Conservation (phyloP, 179 eudicot species). For the Silene noctiflora region DNA sequence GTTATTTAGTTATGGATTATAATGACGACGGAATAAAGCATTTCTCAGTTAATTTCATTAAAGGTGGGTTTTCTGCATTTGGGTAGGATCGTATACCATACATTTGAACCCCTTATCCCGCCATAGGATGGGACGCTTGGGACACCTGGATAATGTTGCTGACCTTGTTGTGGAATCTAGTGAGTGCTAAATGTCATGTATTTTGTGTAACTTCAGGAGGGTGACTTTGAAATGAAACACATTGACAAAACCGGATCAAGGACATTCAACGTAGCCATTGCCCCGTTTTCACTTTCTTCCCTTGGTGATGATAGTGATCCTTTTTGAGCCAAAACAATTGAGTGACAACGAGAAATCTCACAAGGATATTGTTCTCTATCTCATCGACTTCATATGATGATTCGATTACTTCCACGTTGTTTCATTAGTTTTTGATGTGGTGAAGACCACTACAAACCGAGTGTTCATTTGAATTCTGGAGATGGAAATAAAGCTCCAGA, state of each 20-base stretch:
- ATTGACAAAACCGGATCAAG: constrained; percentile 64
- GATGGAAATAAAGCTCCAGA: not conserved
- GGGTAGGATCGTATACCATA: no score
- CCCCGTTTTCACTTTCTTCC: constrained; percentile 86
- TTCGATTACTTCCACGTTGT: not conserved
- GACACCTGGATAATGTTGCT: not conserved
- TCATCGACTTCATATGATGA: not conserved
- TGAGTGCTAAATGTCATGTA: not conserved
- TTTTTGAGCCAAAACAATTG: constrained; percentile 31
- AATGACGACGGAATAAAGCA: no score
- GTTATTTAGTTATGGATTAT: no score
- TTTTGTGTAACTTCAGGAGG: constrained; percentile 49
- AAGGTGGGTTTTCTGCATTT: no score
- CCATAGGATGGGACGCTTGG: not conserved
- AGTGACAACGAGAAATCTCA: not conserved
- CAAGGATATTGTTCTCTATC: not conserved
- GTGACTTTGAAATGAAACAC: constrained; percentile 97
- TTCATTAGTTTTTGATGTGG: not conserved
- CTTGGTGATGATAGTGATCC: constrained; percentile 65
- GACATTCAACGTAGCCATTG: constrained; percentile 83
- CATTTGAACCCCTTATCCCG: no score
- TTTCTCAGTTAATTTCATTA: no score
- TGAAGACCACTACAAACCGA: constrained; percentile 4
- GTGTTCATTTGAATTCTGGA: not conserved
- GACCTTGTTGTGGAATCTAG: not conserved